A percentile compares a stretch with the other conserved stretches of the same genome.
Evolutionary conservation across 106 monocot genomes (phyloP).

Genomic region (Cymbidium sinense): DNA sequence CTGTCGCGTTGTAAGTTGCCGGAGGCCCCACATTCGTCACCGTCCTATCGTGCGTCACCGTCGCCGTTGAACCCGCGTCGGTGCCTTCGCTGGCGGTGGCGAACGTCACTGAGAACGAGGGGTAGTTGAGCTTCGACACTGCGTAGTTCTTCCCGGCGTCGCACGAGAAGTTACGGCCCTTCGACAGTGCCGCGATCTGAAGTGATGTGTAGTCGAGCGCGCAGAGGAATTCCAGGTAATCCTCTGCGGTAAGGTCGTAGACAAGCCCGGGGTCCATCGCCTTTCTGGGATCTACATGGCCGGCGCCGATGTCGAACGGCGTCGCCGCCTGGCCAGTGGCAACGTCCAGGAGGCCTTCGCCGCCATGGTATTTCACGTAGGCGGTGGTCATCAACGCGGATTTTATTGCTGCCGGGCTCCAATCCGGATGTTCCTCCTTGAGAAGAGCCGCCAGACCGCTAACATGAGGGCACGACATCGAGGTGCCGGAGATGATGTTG

Average conservation of each 20-base stretch:
- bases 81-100: constrained; percentile 22
- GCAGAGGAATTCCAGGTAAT: constrained; percentile 88
- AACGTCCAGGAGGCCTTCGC: constrained; percentile 51
- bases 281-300: constrained; percentile 71
- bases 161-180: constrained; percentile 39
- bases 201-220: constrained; percentile 66
- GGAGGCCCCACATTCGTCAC: constrained; percentile 46
- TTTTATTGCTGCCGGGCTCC: constrained; percentile 73
- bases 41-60: constrained; percentile 44
- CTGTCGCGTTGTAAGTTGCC: constrained; percentile 46
- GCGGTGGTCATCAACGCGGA: constrained; percentile 89
- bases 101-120: constrained; percentile 76
- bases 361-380: constrained; percentile 48
- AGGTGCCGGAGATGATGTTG: constrained; percentile 98
- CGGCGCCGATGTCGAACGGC: constrained; percentile 78
- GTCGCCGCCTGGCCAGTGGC: constrained; percentile 55
- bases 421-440: constrained; percentile 60
- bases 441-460: constrained; percentile 90
- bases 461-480: constrained; percentile 98
- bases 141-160: constrained; percentile 26
- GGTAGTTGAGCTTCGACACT: constrained; percentile 68
- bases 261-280: constrained; percentile 85
- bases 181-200: constrained; percentile 42
- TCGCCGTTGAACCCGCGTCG: constrained; percentile 15
- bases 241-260: constrained; percentile 56